These are phyloP conservation scores for Hypoxylon sp. DNA, from an alignment of 2,329 filamentous ascomycete genomes.

Conservation along the genomic window DNA sequence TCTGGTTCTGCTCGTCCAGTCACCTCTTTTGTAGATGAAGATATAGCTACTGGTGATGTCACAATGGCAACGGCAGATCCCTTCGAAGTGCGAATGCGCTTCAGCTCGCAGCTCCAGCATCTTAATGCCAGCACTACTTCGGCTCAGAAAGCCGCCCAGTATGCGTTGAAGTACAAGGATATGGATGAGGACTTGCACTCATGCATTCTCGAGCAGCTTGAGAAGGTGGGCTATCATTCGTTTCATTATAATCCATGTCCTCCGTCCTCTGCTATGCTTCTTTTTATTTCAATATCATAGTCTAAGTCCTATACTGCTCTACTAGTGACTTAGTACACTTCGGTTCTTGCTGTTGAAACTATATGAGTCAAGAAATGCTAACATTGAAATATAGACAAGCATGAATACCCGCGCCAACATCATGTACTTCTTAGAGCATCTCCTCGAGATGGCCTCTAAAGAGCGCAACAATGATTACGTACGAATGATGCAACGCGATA, in stretches of 20 bases:
- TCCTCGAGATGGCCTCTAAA: slow-evolving; percentile 86
- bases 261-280: background rate
- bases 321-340: background rate
- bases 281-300: background rate
- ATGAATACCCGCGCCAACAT: slow-evolving; percentile 99
- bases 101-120: slow-evolving; percentile 89
- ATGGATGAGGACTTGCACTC: slow-evolving; percentile 98
- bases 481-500: slow-evolving; percentile 94
- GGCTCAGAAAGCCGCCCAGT: slow-evolving; percentile 92
- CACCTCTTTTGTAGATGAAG: background rate
- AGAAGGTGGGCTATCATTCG: slow-evolving; percentile 71
- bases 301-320: background rate
- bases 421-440: slow-evolving; percentile 98
- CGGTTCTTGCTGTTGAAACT: background rate
- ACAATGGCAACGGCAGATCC: slow-evolving; percentile 79
- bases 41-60: slow-evolving; percentile 14
- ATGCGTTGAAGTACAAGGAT: slow-evolving; percentile 93
- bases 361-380: slow-evolving; percentile 10
- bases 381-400: slow-evolving; percentile 72
- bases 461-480: slow-evolving; percentile 86
- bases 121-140: slow-evolving; percentile 92
- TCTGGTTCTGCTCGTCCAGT: background rate
- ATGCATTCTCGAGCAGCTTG: slow-evolving; percentile 96
- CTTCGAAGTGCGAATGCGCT: slow-evolving; percentile 98
- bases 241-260: slow-evolving; percentile 5